Evolutionary conservation across 139 green algal genomes (phyloP).

Genomic region (Chlorella sorokiniana): DNA sequence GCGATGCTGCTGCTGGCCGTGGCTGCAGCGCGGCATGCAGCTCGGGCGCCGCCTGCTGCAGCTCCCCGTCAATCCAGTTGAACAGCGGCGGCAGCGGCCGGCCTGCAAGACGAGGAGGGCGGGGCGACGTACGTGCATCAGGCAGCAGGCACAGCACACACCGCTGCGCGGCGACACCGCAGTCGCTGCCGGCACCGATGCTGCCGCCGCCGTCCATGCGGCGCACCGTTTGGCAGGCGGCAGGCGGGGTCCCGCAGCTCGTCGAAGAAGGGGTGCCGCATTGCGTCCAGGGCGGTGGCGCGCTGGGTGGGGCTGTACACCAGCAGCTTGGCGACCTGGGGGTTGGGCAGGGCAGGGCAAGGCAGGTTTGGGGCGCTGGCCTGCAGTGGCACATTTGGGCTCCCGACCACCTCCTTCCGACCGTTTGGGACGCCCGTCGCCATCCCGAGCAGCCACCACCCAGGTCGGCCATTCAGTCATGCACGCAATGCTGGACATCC

Average conservation of each 20-base stretch:
- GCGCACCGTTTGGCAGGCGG: constrained; percentile 85
- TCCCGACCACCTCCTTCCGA: background rate
- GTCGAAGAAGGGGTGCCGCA: constrained; percentile 97
- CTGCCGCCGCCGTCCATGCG: background rate
- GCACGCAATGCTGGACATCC: background rate
- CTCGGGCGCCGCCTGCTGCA: constrained; percentile 39
- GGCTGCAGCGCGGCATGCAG: constrained; percentile 24
- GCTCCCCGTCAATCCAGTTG: constrained; percentile 89
- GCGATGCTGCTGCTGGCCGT: background rate
- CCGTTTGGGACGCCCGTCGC: no score
- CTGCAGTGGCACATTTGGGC: background rate
- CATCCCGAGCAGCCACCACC: no score
- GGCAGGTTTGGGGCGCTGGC: background rate
- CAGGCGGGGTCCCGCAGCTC: constrained; percentile 86
- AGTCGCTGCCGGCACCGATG: background rate
- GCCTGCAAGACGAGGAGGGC: constrained; percentile 49
- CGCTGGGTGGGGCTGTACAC: constrained; percentile 89
- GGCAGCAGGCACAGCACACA: background rate
- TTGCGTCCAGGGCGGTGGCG: constrained; percentile 70
- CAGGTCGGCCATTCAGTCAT: no score
- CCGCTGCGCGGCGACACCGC: background rate
- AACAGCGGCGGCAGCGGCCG: constrained; percentile 85
- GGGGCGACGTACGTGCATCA: background rate
- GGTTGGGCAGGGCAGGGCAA: constrained; percentile 64
- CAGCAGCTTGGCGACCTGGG: constrained; percentile 90